Evolutionary conservation across 768 basidiomycete species (phyloP).

Genomic region (Tubosaeta brunneosetosa): DNA sequence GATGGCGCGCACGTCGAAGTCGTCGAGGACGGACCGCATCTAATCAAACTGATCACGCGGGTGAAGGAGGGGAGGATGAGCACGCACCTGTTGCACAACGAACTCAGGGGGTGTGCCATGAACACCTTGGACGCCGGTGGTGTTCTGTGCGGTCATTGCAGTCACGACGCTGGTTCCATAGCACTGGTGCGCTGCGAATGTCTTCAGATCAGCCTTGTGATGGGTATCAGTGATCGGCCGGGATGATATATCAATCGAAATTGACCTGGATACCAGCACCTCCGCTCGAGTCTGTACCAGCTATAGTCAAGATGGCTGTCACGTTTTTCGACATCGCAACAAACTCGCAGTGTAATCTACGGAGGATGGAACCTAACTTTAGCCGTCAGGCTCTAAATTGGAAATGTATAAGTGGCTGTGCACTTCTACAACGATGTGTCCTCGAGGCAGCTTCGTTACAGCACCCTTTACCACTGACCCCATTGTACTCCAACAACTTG

Average conservation of each 20-base stretch:
- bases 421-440: no score
- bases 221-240: not conserved
- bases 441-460: no score
- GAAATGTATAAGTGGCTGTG: no score
- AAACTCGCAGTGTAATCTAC: no score
- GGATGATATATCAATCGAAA: constrained; percentile 3
- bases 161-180: constrained; percentile 83
- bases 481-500: no score
- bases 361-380: no score
- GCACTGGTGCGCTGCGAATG: constrained; percentile 71
- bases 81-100: constrained; percentile 65
- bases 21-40: constrained; percentile 67
- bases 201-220: constrained; percentile 79
- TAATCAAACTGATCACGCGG: constrained; percentile 23
- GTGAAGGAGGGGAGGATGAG: not conserved
- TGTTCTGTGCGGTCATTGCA: constrained; percentile 88
- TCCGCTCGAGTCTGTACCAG: constrained; percentile 78
- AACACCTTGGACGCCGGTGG: constrained; percentile 72
- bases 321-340: constrained; percentile 4
- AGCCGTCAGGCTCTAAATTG: no score
- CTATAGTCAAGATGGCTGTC: constrained; percentile 60
- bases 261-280: constrained; percentile 86
- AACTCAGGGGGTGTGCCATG: constrained; percentile 66
- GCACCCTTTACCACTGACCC: no score
- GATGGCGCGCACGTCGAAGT: constrained; percentile 66